Conservation (phyloP, 2,329 filamentous ascomycete species). For the Ophiostoma angusticollis region DNA sequence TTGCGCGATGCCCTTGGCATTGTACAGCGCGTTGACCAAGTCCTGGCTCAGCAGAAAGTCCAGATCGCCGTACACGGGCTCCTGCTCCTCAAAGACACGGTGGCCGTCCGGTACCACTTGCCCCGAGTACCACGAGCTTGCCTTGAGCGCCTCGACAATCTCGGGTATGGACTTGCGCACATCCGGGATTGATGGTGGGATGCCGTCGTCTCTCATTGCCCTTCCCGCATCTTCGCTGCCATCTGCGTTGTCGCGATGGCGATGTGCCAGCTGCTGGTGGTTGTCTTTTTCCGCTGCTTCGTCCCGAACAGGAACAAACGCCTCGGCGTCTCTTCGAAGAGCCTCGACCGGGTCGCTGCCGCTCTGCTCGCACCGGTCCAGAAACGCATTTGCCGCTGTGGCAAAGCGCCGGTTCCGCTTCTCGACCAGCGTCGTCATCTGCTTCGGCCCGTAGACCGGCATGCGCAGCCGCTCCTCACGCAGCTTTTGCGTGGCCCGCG, state of each 20-base stretch:
- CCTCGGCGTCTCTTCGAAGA: conserved; percentile 44
- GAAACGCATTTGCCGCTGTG: conserved; percentile 61
- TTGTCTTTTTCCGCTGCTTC: background rate
- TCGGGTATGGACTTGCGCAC: conserved; percentile 71
- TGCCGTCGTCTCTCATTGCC: conserved; percentile 17
- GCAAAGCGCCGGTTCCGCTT: conserved; percentile 77
- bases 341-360: conserved; percentile 52
- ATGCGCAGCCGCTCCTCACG: conserved; percentile 74
- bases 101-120: conserved; percentile 93
- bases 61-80: conserved; percentile 69
- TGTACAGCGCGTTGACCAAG: conserved; percentile 92
- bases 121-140: conserved; percentile 73
- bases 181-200: conserved; percentile 62
- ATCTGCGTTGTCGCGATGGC: background rate
- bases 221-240: background rate
- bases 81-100: conserved; percentile 76
- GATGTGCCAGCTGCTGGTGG: background rate
- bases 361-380: conserved; percentile 51
- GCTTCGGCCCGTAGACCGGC: conserved; percentile 85
- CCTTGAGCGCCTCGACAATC: conserved; percentile 73
- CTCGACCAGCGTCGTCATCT: conserved; percentile 80
- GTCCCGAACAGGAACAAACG: conserved; percentile 46
- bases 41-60: conserved; percentile 79
- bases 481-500: conserved; percentile 53
- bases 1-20: conserved; percentile 71